phyloP scores from a whole-genome alignment of 495 filamentous ascomycete genomes.

The Aspergillus hancockii region DNA sequence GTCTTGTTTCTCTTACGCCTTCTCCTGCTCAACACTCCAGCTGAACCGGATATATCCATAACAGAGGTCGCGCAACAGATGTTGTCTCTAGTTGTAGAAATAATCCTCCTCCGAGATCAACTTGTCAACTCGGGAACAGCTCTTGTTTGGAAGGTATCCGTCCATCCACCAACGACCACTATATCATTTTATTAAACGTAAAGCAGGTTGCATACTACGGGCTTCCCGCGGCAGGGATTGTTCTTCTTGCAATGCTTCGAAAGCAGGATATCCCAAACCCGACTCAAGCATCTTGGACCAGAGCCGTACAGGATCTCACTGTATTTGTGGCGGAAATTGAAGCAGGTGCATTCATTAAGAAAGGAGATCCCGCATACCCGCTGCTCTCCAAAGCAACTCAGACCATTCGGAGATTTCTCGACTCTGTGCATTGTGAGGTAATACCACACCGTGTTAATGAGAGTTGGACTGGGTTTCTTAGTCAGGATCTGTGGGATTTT shows the following conservation, averaged over 20 bases:
- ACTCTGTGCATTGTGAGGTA: slow-evolving; percentile 28
- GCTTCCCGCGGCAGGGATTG: slow-evolving; percentile 42
- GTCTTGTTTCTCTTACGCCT: slow-evolving; percentile 41
- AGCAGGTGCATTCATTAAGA: slow-evolving; percentile 34
- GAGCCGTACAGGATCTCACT: slow-evolving; percentile 34
- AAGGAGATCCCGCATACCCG: slow-evolving; percentile 38
- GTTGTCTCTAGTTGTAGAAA: slow-evolving; percentile 38
- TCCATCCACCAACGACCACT: neutral
- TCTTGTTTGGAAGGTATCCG: slow-evolving; percentile 43
- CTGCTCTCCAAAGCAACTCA: slow-evolving; percentile 31
- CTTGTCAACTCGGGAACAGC: slow-evolving; percentile 42
- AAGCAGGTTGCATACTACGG: slow-evolving; percentile 42
- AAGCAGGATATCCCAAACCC: slow-evolving; percentile 18
- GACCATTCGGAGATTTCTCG: slow-evolving; percentile 35
- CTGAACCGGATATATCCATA: slow-evolving; percentile 35
- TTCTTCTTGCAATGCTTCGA: slow-evolving; percentile 37
- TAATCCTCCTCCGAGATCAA: slow-evolving; percentile 39
- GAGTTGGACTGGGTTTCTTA: slow-evolving; percentile 32
- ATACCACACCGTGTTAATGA: slow-evolving; percentile 22
- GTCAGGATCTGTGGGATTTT: slow-evolving; percentile 35
- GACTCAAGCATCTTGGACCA: slow-evolving; percentile 21
- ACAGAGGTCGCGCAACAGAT: slow-evolving; percentile 36
- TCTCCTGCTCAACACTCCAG: slow-evolving; percentile 28
- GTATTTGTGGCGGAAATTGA: slow-evolving; percentile 43
- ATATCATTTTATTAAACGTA: neutral